phyloP scores from a whole-genome alignment of 306 rosid genomes.

The Prunus padus region DNA sequence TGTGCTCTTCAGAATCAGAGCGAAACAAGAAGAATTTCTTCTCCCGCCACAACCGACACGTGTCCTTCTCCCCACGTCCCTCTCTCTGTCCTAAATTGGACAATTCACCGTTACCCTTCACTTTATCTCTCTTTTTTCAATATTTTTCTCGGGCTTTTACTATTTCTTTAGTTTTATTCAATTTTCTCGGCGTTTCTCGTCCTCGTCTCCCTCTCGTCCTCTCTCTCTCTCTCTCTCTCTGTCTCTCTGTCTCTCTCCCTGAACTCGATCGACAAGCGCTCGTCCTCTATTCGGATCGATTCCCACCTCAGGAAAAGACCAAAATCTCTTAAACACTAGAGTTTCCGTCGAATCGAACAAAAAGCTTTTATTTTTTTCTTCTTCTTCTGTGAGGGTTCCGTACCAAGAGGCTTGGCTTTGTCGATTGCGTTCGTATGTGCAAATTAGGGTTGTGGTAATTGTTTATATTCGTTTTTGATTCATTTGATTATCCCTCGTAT shows the following conservation, averaged over 20 bases:
- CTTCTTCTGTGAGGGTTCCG: conserved; percentile 33
- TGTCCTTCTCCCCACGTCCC: conserved; percentile 30
- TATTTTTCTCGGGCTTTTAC: neutral
- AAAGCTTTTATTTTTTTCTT: neutral
- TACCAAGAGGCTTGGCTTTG: conserved; percentile 28
- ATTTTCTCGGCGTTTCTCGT: conserved; percentile 15
- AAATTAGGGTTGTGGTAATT: conserved; percentile 51
- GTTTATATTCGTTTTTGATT: neutral
- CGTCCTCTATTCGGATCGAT: conserved; percentile 51
- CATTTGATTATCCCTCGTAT: neutral
- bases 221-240: conserved; percentile 12
- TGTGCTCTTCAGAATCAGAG: neutral
- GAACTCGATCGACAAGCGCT: conserved; percentile 63
- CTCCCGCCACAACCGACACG: conserved; percentile 73
- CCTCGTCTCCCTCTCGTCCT: conserved; percentile 10
- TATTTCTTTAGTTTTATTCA: conserved; percentile 1
- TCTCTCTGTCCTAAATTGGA: conserved; percentile 25
- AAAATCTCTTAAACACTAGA: neutral
- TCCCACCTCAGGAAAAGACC: conserved; percentile 31
- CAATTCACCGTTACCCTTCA: conserved; percentile 40
- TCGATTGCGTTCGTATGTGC: conserved; percentile 29
- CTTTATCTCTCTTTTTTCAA: neutral
- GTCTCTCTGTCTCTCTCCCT: conserved; percentile 1
- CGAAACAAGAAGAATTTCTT: conserved; percentile 18
- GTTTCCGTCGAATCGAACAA: neutral